phyloP scores from a whole-genome alignment of 768 basidiomycete genomes.

The Obba rivulosa region DNA sequence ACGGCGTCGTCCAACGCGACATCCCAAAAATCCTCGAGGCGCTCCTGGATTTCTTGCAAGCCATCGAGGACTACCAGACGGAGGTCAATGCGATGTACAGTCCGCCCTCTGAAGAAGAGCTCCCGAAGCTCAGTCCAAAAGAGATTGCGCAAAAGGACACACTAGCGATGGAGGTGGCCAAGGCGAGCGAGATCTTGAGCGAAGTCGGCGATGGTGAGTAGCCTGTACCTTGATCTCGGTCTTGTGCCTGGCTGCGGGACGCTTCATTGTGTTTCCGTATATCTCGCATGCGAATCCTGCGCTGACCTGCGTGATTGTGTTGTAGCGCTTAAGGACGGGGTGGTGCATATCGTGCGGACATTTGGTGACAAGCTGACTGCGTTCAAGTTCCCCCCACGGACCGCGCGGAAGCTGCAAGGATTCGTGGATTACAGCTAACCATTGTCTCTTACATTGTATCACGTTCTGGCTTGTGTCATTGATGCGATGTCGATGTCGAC shows the following conservation, averaged over 20 bases:
- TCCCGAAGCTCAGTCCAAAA: constrained; percentile 23
- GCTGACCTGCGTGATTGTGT: neutral
- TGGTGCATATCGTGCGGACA: constrained; percentile 61
- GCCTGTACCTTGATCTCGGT: neutral
- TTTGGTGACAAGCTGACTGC: constrained; percentile 72
- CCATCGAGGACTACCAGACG: constrained; percentile 58
- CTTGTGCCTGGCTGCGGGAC: neutral
- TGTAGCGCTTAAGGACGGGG: constrained; percentile 59
- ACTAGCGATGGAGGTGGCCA: constrained; percentile 45
- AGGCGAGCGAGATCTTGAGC: constrained; percentile 48
- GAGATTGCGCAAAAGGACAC: constrained; percentile 34
- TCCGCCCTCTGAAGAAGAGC: constrained; percentile 31
- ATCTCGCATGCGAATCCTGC: neutral
- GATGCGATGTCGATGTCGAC: too few relatives aligned
- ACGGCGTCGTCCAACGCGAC: constrained; percentile 81
- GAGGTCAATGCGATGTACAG: constrained; percentile 42
- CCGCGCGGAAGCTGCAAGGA: constrained; percentile 60
- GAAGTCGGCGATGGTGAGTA: constrained; percentile 56
- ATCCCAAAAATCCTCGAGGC: constrained; percentile 80
- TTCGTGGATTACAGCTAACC: constrained; percentile 60
- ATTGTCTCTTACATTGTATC: too few relatives aligned
- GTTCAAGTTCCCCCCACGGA: constrained; percentile 73
- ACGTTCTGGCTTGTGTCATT: too few relatives aligned
- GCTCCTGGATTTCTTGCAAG: constrained; percentile 57
- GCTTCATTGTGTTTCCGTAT: neutral